Percentiles rank a stretch among this genome's conserved stretches.
Evolutionary conservation across 2,329 filamentous ascomycete genomes (phyloP).

Genomic region (Pestalotiopsis sp.): DNA sequence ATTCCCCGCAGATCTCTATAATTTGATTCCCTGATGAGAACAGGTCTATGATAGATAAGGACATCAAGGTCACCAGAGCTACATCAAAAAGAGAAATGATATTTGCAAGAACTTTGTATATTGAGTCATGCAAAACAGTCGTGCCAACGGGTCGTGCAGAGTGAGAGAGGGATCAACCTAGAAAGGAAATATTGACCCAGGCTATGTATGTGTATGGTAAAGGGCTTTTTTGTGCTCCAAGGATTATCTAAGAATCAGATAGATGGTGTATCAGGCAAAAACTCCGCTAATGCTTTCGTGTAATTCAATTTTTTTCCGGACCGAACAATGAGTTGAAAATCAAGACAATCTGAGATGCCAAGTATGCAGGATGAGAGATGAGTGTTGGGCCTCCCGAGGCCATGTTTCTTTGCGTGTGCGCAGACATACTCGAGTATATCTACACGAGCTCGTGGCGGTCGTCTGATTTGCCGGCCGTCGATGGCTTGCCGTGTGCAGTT

Average conservation of each 20-base stretch:
- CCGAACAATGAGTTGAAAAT: background rate
- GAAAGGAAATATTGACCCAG: background rate
- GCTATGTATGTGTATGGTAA: background rate
- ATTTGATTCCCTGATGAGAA: too few relatives aligned
- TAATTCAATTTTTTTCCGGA: background rate
- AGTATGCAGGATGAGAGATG: background rate
- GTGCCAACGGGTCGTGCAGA: background rate
- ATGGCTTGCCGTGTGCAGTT: background rate
- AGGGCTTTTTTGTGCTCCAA: background rate
- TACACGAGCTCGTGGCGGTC: background rate
- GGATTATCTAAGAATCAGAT: background rate
- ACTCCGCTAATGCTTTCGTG: background rate
- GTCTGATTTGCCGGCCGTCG: background rate
- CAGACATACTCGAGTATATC: background rate
- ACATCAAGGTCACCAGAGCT: too few relatives aligned
- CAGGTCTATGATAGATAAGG: too few relatives aligned
- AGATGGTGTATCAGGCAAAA: background rate
- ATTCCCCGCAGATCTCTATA: too few relatives aligned
- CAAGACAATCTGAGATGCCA: background rate
- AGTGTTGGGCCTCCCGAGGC: background rate
- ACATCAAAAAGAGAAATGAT: background rate
- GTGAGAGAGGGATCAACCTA: background rate
- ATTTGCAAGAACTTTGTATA: background rate
- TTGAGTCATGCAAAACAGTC: background rate
- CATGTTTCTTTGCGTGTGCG: background rate